phyloP scores from a whole-genome alignment of 148 eudicot species.

The Mesembryanthemum crystallinum region DNA sequence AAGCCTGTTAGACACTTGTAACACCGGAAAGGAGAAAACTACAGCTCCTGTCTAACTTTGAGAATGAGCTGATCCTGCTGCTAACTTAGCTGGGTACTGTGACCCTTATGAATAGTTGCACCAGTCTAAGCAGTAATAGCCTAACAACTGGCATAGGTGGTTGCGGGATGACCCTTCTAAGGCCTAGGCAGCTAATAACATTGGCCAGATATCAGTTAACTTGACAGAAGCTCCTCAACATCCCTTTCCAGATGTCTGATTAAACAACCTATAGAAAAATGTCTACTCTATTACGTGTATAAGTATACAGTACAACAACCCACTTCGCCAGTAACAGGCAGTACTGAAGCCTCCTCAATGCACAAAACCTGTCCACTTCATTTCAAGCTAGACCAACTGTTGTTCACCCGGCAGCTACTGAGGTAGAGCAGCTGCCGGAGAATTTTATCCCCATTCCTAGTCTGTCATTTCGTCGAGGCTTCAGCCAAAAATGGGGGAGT shows the following conservation, averaged over 20 bases:
- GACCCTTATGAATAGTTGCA: conserved; percentile 23
- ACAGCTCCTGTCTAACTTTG: conserved; percentile 21
- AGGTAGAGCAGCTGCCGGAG: too few species aligned
- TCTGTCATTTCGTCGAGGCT: conserved; percentile 23
- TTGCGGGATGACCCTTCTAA: conserved; percentile 36
- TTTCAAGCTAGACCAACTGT: conserved; percentile 19
- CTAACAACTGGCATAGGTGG: conserved; percentile 22
- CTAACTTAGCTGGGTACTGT: conserved; percentile 34
- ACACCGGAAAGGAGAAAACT: conserved; percentile 24
- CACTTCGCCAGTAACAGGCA: conserved; percentile 25
- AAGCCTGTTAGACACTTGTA: conserved; percentile 21
- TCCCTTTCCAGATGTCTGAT: conserved; percentile 28
- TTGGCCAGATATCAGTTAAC: conserved; percentile 22
- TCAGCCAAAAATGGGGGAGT: conserved; percentile 39
- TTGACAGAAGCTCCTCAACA: conserved; percentile 46
- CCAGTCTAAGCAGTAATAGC: conserved; percentile 19
- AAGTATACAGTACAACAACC: conserved; percentile 51
- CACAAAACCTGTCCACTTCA: conserved; percentile 31
- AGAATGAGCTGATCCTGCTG: conserved; percentile 9
- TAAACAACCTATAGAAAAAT: conserved; percentile 31
- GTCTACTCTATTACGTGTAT: conserved; percentile 35
- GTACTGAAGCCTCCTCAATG: conserved; percentile 8
- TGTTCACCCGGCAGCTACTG: conserved; percentile 35
- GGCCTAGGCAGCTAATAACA: conserved; percentile 19
- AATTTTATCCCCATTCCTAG: too few species aligned